Evolutionary conservation across 2,329 filamentous ascomycete genomes (phyloP).

Genomic region (Aspergillus jensenii): DNA sequence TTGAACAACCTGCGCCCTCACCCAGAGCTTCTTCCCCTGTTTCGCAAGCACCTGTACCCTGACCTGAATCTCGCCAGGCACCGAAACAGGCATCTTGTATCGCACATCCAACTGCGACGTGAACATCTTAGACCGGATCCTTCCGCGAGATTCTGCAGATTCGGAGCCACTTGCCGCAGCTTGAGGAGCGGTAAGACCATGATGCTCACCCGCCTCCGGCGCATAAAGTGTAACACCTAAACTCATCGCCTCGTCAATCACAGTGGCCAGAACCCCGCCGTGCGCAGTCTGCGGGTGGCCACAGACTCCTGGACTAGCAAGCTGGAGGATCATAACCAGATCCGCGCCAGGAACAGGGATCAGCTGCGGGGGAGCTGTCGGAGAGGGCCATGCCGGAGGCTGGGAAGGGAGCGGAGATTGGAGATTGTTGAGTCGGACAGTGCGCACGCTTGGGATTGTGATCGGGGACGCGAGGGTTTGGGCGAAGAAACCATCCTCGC

Average conservation of each 20-base stretch:
- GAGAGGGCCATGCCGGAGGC: slow-evolving; percentile 26
- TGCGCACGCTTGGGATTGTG: slow-evolving; percentile 31
- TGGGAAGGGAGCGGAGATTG: slow-evolving; percentile 15
- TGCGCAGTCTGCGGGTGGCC: slow-evolving; percentile 14
- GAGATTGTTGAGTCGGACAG: slow-evolving; percentile 31
- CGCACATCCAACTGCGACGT: slow-evolving; percentile 43
- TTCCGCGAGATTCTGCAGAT: background rate
- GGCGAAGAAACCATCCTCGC: slow-evolving; percentile 46
- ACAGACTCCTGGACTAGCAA: slow-evolving; percentile 11
- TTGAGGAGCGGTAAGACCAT: background rate
- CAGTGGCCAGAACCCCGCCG: slow-evolving; percentile 15
- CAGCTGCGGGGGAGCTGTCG: slow-evolving; percentile 20
- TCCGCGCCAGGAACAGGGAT: slow-evolving; percentile 11
- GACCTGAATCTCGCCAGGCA: slow-evolving; percentile 38
- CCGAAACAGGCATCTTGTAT: slow-evolving; percentile 38
- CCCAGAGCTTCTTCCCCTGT: slow-evolving; percentile 43
- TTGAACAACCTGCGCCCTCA: slow-evolving; percentile 40
- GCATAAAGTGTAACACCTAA: slow-evolving; percentile 29
- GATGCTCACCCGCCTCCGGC: slow-evolving; percentile 9
- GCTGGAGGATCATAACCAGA: slow-evolving; percentile 11
- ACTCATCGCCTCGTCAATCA: slow-evolving; percentile 46
- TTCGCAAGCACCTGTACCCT: slow-evolving; percentile 36
- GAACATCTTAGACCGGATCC: slow-evolving; percentile 30
- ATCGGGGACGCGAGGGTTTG: slow-evolving; percentile 23
- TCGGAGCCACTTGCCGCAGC: background rate